phyloP scores from a whole-genome alignment of 1,139 yeast species.

The Diutina siamensis region DNA sequence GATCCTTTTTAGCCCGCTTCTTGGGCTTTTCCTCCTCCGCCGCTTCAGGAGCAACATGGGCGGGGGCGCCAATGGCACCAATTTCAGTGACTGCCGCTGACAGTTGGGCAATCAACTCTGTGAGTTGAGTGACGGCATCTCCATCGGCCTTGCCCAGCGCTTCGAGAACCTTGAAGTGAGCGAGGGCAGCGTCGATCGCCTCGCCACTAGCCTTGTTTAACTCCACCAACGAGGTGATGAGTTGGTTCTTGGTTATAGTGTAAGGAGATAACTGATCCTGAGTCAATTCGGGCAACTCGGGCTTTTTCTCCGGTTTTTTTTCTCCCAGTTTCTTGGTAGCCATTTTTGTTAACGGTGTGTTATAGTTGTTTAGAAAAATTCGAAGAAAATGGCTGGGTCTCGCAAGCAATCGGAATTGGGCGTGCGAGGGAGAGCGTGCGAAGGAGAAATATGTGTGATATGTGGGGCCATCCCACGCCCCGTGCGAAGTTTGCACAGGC shows the following conservation, averaged over 20 bases:
- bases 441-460: too few relatives aligned
- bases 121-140: background rate
- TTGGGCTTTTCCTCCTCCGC: background rate
- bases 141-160: background rate
- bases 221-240: background rate
- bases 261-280: background rate
- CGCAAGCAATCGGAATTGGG: background rate
- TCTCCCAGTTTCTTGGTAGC: too few relatives aligned
- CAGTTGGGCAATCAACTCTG: background rate
- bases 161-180: background rate
- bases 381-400: background rate
- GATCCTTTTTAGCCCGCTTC: background rate
- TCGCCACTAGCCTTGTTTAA: background rate
- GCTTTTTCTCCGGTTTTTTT: too few relatives aligned
- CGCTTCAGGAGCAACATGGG: background rate
- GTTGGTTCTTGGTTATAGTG: background rate
- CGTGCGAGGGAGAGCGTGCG: background rate
- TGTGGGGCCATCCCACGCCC: too few relatives aligned
- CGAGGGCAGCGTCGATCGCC: slow-evolving; percentile 3
- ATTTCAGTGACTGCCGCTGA: background rate
- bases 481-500: too few relatives aligned
- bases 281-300: background rate
- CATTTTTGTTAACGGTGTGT: background rate
- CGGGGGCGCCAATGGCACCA: background rate
- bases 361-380: background rate